These are phyloP conservation scores for Nemania abortiva DNA, from an alignment of 2,329 filamentous ascomycete species.

Conservation along the genomic window DNA sequence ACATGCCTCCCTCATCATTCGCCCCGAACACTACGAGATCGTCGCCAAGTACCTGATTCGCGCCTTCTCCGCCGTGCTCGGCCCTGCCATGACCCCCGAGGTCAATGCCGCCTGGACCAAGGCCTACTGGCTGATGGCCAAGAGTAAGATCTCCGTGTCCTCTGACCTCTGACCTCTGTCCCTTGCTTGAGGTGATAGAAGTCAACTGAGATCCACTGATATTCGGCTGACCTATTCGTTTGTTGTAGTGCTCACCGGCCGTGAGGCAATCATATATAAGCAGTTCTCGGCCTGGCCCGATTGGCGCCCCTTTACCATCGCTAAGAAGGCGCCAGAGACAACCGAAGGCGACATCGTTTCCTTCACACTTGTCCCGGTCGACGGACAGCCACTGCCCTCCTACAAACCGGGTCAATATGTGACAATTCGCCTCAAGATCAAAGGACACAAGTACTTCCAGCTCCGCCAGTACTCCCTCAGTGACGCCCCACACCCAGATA, in stretches of 20 bases:
- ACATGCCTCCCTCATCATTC: slow-evolving; percentile 77
- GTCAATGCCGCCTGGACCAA: slow-evolving; percentile 76
- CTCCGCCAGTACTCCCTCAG: slow-evolving; percentile 79
- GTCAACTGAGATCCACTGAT: slow-evolving; percentile 4
- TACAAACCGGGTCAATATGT: slow-evolving; percentile 81
- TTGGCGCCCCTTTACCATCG: slow-evolving; percentile 76
- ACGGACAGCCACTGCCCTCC: slow-evolving; percentile 68
- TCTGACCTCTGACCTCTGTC: not conserved
- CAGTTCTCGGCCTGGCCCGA: slow-evolving; percentile 72
- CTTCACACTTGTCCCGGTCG: slow-evolving; percentile 75
- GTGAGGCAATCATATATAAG: slow-evolving; percentile 73
- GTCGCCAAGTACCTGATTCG: slow-evolving; percentile 77
- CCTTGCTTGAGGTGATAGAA: not conserved
- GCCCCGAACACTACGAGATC: slow-evolving; percentile 76
- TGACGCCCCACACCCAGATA: slow-evolving; percentile 69
- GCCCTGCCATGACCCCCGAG: slow-evolving; percentile 72
- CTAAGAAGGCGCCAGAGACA: slow-evolving; percentile 73
- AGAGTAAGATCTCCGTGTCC: slow-evolving; percentile 52
- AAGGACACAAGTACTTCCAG: slow-evolving; percentile 69
- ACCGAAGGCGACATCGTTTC: slow-evolving; percentile 72
- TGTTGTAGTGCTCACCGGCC: slow-evolving; percentile 69
- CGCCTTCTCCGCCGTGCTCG: slow-evolving; percentile 75
- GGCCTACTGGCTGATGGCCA: slow-evolving; percentile 79
- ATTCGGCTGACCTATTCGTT: not conserved
- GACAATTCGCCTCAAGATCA: slow-evolving; percentile 70